Percentiles rank a stretch among this genome's conserved stretches.
These are phyloP conservation scores for Kalanchoe fedtschenkoi DNA, from an alignment of 164 flowering plant species.

Conservation along the genomic window DNA sequence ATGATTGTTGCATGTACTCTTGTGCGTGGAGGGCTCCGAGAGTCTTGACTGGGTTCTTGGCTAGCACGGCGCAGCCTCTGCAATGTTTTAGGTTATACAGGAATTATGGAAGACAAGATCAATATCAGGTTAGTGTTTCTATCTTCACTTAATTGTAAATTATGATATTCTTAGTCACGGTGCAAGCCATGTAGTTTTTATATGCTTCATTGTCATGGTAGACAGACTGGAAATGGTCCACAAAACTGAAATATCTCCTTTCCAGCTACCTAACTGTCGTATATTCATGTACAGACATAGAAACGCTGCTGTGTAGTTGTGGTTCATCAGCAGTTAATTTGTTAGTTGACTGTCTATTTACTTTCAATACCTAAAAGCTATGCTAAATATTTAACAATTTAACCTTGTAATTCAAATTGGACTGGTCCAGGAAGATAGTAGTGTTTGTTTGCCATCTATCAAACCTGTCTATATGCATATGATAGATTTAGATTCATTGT, in stretches of 20 bases:
- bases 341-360: not conserved
- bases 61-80: conserved; percentile 61
- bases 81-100: conserved; percentile 24
- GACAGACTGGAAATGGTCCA: no score
- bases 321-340: not conserved
- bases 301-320: not conserved
- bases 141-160: not conserved
- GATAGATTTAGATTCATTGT: not conserved
- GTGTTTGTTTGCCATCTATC: not conserved
- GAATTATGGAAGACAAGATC: conserved; percentile 19
- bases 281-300: not conserved
- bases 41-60: conserved; percentile 72
- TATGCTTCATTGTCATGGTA: no score
- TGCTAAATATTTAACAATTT: not conserved
- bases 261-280: not conserved
- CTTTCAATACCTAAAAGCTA: not conserved
- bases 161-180: not conserved
- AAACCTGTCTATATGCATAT: not conserved
- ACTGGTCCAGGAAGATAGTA: not conserved
- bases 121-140: conserved; percentile 30
- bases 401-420: conserved; percentile 1
- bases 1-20: conserved; percentile 62
- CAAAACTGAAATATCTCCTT: not conserved
- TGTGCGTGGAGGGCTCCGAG: conserved; percentile 98
- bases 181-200: no score